Conservation (phyloP, 345 rosid species). For the Raphanus raphanistrum region DNA sequence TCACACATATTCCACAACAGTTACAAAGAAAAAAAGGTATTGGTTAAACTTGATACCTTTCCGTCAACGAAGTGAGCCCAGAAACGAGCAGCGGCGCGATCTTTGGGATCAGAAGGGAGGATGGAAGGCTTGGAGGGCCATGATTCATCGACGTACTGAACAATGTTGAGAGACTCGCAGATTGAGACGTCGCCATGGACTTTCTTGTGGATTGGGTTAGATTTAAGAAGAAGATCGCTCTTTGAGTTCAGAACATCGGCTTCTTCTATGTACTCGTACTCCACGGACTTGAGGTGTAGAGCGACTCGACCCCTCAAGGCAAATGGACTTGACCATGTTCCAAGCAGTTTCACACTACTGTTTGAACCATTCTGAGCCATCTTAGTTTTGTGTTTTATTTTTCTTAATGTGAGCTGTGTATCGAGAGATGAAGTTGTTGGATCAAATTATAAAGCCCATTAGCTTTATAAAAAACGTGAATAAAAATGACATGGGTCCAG, state of each 20-base stretch:
- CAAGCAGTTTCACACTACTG: slow-evolving; percentile 22
- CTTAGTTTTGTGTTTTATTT: background rate
- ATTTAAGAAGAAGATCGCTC: slow-evolving; percentile 66
- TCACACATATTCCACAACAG: background rate
- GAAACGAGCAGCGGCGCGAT: slow-evolving; percentile 61
- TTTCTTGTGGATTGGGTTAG: slow-evolving; percentile 45
- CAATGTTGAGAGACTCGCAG: slow-evolving; percentile 71
- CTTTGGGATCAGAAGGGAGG: slow-evolving; percentile 53
- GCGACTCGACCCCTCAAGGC: slow-evolving; percentile 37
- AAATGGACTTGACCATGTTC: slow-evolving; percentile 33
- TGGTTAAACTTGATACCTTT: slow-evolving; percentile 42
- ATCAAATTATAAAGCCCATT: too few species aligned
- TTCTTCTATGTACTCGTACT: slow-evolving; percentile 31
- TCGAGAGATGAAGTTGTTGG: slow-evolving; percentile 1
- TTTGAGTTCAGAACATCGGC: slow-evolving; percentile 35
- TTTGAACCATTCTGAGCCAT: slow-evolving; percentile 22
- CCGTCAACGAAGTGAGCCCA: slow-evolving; percentile 69
- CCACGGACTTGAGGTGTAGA: slow-evolving; percentile 33
- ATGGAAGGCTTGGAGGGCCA: slow-evolving; percentile 58
- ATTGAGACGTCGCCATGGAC: slow-evolving; percentile 56
- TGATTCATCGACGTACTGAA: slow-evolving; percentile 65
- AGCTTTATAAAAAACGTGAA: too few species aligned
- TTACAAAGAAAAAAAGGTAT: background rate
- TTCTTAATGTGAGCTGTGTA: slow-evolving; percentile 1
- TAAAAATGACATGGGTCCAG: too few species aligned